Evolutionary conservation across 106 monocot species (phyloP), one percentile per base, ranked within the genome.

Genomic region (Triglochin maritima): DNA sequence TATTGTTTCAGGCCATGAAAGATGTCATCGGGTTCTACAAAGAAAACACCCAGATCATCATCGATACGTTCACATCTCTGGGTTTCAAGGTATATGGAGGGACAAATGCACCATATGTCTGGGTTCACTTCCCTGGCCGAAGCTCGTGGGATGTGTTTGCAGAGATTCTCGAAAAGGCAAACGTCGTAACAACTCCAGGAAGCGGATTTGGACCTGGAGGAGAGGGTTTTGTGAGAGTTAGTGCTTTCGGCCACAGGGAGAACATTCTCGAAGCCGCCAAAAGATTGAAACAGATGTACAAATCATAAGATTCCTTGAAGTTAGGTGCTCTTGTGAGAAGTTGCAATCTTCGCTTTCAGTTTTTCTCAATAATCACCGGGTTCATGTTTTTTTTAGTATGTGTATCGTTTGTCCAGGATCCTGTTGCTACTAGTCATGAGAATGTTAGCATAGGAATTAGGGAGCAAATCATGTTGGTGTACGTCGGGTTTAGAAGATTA

Each of bases 61-160:
- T 87, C 0, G 83, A 90, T 9, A 95, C 90, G 0, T 95, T 95
- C 68, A 82, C 75, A 5, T 83, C 87, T 4, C 79, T 95, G 51
- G 95, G 95, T 45, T 95, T 95, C 59, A 65, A 82, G 43, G 95
- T 95, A 2, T 90, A 90, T 54, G 87, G 95, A 3, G 95, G 87
- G 42, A 85, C 68, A 66, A 95, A 95, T 60, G 95, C 95, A n/a
- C 95, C 95, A 5, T 95, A 95, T 63, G 95, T 87, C 49, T 95
- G 95, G 95, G 90, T 95, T 5, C 90, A 90, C 59, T 95, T 95
- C 49, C 95, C 95, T 2, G 90, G 78, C 3, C 61, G 84, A 55
- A 90, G 81, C 68, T 95, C 95, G 2, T 95, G 90, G 95, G 95
- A 95, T 46, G 90, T 90, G 41, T 95, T 95, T 46, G 83, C 90